Evolutionary conservation across 208 protist genomes (phyloP), one percentile per base, ranked within the genome.

Genomic region (Balamuthia mandrillaris): DNA sequence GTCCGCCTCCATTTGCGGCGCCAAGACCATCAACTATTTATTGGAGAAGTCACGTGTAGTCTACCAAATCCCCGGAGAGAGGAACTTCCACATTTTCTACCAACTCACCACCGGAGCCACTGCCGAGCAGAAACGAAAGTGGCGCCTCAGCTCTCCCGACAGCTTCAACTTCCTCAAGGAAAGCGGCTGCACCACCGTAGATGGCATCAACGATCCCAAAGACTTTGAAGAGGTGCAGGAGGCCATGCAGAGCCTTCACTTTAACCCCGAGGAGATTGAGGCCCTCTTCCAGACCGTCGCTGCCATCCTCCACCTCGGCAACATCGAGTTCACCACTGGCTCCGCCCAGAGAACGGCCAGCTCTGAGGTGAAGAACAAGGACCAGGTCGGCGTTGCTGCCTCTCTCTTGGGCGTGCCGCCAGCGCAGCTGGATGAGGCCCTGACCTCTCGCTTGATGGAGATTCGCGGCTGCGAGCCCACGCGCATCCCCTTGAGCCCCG

Each of bases 21-120:
- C 88, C 39, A 88, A 75, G 29, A 91, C 77, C n/a, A n/a, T 70
- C 42, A 83, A 83, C 58, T 83, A 68, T 24, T 21, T 83, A 2
- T 42, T 63, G 18, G 58, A 83, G 27, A 83, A 83, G 56, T 70
- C 77, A 5, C 49, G 77, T 14, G 88, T 90, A 24, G 70, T 89
- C 14, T 88, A 51, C 42, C 87, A 2, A 12, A 24, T 9, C 16
- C 3, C 18, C 9, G 68, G 68, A 7, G 96, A 98, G 92, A 88
- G 96, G 39, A 97, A 96, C 86, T 98, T 96, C 86, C 97, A 98
- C 87, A 95, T 98, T 58, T 98, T 98, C 78, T 98, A 98, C 88
- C 96, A 98, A 90, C 45, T 86, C 4, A 29, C 44, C 16, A 39
- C 33, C 12, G 81, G 81, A 60, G 58, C 63, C 42, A 74, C 21